A percentile compares a stretch with the other conserved stretches of the same genome.
These are phyloP conservation scores for Mitosporidium daphniae DNA, from an alignment of 371 early-diverging fungal genomes.

Conservation along the genomic window DNA sequence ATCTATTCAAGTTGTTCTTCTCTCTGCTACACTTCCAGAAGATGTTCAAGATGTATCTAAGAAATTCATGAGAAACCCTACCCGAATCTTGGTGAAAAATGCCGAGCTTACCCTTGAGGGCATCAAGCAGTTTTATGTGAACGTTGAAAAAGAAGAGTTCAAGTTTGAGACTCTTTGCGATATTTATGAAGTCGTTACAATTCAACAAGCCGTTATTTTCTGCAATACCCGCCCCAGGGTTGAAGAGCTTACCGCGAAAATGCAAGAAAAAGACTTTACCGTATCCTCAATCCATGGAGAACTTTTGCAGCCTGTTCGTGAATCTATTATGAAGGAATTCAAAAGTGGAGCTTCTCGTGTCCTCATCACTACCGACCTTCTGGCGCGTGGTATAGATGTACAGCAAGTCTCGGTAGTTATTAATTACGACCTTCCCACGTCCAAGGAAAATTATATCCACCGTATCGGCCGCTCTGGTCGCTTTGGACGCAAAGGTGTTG, in stretches of 20 bases:
- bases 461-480: constrained; percentile 83
- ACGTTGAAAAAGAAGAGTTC: constrained; percentile 6
- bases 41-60: constrained; percentile 65
- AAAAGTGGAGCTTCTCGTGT: constrained; percentile 30
- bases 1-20: constrained; percentile 70
- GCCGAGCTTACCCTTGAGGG: constrained; percentile 10
- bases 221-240: no score
- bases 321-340: constrained; percentile 1
- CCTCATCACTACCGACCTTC: constrained; percentile 64
- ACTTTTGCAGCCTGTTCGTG: constrained; percentile 1
- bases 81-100: constrained; percentile 9
- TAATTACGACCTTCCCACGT: constrained; percentile 79
- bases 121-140: constrained; percentile 9
- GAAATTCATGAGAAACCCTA: constrained; percentile 28
- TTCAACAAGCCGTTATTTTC: no score
- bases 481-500: constrained; percentile 87
- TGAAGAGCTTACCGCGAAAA: no score
- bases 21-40: constrained; percentile 79
- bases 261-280: no score
- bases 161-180: no score
- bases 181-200: no score
- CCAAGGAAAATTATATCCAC: constrained; percentile 66
- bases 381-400: constrained; percentile 88
- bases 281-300: constrained; percentile 2
- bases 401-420: constrained; percentile 84